These are phyloP conservation scores for Closterium sp. DNA, from an alignment of 139 green algal species.

Conservation along the genomic window DNA sequence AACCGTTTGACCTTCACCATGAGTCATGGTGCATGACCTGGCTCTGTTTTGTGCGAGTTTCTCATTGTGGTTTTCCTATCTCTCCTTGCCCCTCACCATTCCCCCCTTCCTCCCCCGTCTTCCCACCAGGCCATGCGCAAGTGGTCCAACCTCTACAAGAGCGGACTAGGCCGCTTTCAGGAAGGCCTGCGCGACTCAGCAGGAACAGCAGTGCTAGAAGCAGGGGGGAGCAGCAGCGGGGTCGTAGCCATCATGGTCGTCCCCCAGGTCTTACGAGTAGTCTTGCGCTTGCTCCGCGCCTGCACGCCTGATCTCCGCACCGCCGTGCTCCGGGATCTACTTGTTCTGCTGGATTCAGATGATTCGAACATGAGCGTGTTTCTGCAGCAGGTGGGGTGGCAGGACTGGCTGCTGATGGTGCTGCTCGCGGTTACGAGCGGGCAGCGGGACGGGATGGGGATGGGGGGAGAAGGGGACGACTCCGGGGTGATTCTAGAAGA, in stretches of 20 bases:
- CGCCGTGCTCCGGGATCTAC: neutral
- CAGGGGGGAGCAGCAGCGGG: neutral
- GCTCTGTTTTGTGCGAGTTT: too few relatives aligned
- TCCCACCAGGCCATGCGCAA: neutral
- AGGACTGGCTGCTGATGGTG: neutral
- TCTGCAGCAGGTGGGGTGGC: constrained; percentile 2
- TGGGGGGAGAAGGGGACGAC: neutral
- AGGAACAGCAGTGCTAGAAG: neutral
- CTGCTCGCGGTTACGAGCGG: neutral
- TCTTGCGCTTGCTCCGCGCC: neutral
- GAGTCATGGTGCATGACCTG: too few relatives aligned
- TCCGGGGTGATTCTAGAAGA: neutral
- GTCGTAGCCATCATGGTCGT: neutral
- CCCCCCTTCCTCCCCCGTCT: too few relatives aligned
- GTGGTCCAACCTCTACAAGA: neutral
- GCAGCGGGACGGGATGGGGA: neutral
- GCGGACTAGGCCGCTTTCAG: neutral
- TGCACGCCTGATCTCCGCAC: neutral
- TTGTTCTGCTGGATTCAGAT: neutral
- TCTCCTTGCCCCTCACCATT: too few relatives aligned
- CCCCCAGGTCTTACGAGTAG: neutral
- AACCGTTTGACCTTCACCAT: too few relatives aligned
- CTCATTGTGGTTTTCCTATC: too few relatives aligned
- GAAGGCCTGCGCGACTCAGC: neutral
- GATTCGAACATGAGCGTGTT: neutral